Evolutionary conservation across 2,329 filamentous ascomycete genomes (phyloP).

Genomic region (Monosporascus sp.): DNA sequence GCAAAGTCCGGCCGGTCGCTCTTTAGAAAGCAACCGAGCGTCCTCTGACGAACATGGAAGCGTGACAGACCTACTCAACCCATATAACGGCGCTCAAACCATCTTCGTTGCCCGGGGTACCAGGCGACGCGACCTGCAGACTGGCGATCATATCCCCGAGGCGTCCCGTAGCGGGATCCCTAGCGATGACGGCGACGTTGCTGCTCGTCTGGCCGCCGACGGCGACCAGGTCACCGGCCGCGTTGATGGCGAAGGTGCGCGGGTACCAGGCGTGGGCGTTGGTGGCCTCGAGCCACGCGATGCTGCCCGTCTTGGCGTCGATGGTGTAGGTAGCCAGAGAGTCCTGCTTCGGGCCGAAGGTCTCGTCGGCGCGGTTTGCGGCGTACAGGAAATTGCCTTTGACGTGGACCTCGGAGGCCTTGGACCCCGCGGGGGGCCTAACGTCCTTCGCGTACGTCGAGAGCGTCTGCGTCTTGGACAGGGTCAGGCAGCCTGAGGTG

Average conservation of each 20-base stretch:
- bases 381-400: conserved; percentile 52
- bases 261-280: conserved; percentile 56
- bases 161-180: conserved; percentile 50
- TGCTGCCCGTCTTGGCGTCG: conserved; percentile 37
- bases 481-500: conserved; percentile 36
- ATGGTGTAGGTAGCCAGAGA: conserved; percentile 51
- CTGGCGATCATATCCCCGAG: conserved; percentile 44
- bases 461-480: conserved; percentile 39
- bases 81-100: conserved; percentile 44
- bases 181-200: conserved; percentile 51
- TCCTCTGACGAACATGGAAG: too few species aligned
- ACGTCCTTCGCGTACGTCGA: conserved; percentile 41
- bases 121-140: conserved; percentile 34
- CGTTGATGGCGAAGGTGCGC: conserved; percentile 58
- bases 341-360: conserved; percentile 49
- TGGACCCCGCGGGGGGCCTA: conserved; percentile 39
- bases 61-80: conserved; percentile 32
- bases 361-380: conserved; percentile 57
- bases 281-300: conserved; percentile 48
- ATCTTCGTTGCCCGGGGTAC: conserved; percentile 38
- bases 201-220: conserved; percentile 58
- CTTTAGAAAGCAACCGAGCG: too few species aligned
- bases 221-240: conserved; percentile 53
- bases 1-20: too few species aligned
- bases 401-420: conserved; percentile 51